Evolutionary conservation across 2,329 filamentous ascomycete species (phyloP), one percentile per base, ranked within the genome.

Genomic region (Endothia cerciana): DNA sequence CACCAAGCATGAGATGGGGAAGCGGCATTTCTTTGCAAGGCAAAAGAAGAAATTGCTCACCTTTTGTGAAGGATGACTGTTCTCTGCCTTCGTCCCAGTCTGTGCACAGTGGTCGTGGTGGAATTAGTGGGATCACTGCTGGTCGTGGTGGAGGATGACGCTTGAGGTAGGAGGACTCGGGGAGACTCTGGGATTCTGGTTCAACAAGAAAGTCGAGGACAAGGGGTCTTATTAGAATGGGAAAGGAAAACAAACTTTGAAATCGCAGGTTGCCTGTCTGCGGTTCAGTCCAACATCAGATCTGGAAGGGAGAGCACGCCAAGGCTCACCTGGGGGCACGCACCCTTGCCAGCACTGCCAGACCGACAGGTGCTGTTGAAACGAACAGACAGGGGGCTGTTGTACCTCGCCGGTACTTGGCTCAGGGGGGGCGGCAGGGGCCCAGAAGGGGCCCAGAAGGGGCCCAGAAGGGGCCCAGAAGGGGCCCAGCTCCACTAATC

Each of bases 181-280:
- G 33, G 33, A 45, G 36, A 33, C 53, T 38, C 28, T 63, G 49
- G 60, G 60, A 36, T 55, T 41, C 19, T 22, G 43, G 58, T 33
- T 57, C 49, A 40, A 62, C 45, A 38, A n/a, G 59, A 65, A 65
- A 58, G 43, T 62, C 64, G 66, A 68, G 66, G 66, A 68, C 66
- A 68, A 66, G 66, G 66, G 66, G 64, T 67, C 64, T 61, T 68
- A 62, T 68, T 68, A 66, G 62, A 68, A 68, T 61, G 62, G n/a
- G 57, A 59, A 59, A 28, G 57, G 33, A 62, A 68, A 68, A 57
- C 61, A 63, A 58, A 58, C 55, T 58, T 38, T 58, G 62, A 63
- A 66, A 64, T 57, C 59, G 25, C 40, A 36, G n/a, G 51, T 15
- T 55, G 60, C 33, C 65, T 59, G 13, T 45, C 13, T 58, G 55